Evolutionary conservation across 2,329 filamentous ascomycete genomes (phyloP).

Genomic region (Fusarium sp.): DNA sequence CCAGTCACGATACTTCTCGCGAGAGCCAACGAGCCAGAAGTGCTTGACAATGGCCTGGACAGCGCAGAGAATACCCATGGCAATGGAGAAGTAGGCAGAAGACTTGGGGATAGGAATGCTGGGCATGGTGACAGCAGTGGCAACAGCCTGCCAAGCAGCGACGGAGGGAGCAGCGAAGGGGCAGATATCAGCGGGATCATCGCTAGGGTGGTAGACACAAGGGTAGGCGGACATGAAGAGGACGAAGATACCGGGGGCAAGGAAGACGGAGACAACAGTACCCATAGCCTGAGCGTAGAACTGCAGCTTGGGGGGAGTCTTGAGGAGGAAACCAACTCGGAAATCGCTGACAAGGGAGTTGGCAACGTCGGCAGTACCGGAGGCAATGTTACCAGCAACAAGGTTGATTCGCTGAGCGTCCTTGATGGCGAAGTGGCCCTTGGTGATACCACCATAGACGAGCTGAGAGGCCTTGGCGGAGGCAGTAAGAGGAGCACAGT

Average conservation of each 20-base stretch:
- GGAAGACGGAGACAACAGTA: conserved; percentile 71
- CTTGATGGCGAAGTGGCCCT: conserved; percentile 59
- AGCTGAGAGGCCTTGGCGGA: conserved; percentile 76
- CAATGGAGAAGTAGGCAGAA: conserved; percentile 67
- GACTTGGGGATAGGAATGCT: conserved; percentile 65
- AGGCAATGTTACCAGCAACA: conserved; percentile 68
- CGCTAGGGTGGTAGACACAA: conserved; percentile 67
- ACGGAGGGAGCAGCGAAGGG: conserved; percentile 72
- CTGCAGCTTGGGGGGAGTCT: conserved; percentile 72
- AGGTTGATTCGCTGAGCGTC: conserved; percentile 73
- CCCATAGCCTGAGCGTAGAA: conserved; percentile 74
- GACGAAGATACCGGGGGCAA: conserved; percentile 74
- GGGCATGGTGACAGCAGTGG: conserved; percentile 67
- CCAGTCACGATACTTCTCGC: conserved; percentile 66
- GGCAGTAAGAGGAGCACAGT: conserved; percentile 71
- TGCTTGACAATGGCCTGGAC: conserved; percentile 65
- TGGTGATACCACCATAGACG: conserved; percentile 73
- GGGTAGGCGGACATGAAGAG: conserved; percentile 76
- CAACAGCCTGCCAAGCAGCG: conserved; percentile 73
- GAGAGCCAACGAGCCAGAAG: conserved; percentile 62
- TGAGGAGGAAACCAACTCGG: conserved; percentile 74
- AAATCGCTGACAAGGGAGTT: conserved; percentile 70
- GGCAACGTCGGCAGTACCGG: conserved; percentile 65
- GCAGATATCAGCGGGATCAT: conserved; percentile 55
- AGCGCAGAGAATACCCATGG: conserved; percentile 62